Evolutionary conservation across 208 protist species (phyloP).

Genomic region (Endotrypanum monterogeii): DNA sequence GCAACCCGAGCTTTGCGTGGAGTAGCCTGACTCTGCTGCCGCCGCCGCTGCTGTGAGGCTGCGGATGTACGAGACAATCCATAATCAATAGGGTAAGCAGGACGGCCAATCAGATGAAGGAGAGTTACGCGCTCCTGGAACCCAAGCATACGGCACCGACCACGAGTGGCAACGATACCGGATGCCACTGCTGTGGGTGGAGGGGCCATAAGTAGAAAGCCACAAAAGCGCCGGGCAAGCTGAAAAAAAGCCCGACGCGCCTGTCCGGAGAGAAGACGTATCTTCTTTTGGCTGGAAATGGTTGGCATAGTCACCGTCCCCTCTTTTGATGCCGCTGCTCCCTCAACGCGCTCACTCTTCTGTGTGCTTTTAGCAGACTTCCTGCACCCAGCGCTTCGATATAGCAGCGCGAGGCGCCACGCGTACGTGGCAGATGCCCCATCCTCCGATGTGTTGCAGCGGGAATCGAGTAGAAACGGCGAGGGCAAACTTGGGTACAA

Average conservation of each 20-base stretch:
- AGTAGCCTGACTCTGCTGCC: background rate
- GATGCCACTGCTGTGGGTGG: background rate
- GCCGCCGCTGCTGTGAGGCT: slow-evolving; percentile 12
- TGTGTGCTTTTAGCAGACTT: background rate
- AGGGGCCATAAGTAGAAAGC: slow-evolving; percentile 14
- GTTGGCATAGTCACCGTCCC: background rate
- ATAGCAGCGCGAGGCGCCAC: slow-evolving; percentile 21
- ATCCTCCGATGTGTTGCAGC: background rate
- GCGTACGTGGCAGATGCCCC: slow-evolving; percentile 1
- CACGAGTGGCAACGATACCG: background rate
- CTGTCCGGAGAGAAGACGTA: background rate
- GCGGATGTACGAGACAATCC: slow-evolving; percentile 18
- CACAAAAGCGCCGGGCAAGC: slow-evolving; percentile 28
- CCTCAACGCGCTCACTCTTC: background rate
- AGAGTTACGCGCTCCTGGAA: slow-evolving; percentile 49
- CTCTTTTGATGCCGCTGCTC: background rate
- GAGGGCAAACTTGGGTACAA: slow-evolving; percentile 21
- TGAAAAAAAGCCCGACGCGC: slow-evolving; percentile 28
- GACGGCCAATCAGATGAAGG: slow-evolving; percentile 46
- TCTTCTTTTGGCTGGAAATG: background rate
- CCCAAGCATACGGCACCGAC: slow-evolving; percentile 38
- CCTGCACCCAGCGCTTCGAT: background rate
- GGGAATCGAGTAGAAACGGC: slow-evolving; percentile 13
- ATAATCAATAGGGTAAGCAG: slow-evolving; percentile 46
- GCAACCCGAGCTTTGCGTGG: slow-evolving; percentile 1